Percentiles rank a stretch among this genome's conserved stretches.
These are phyloP conservation scores for Chenopodium suecicum DNA, from an alignment of 148 eudicot genomes.

Conservation along the genomic window DNA sequence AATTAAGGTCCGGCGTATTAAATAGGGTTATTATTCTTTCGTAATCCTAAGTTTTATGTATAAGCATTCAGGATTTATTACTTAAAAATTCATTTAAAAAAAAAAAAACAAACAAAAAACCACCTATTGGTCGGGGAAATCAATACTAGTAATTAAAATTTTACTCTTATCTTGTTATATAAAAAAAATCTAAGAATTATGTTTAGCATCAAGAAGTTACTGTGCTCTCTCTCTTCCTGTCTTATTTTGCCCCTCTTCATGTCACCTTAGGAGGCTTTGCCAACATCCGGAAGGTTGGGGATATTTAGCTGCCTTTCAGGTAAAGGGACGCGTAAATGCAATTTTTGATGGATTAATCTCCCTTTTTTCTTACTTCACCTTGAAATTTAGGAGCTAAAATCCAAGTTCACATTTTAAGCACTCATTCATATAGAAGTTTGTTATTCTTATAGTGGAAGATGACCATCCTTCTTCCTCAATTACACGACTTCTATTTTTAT, in stretches of 20 bases:
- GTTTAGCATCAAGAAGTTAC: neutral
- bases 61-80: too few relatives aligned
- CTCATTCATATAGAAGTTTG: neutral
- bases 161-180: too few relatives aligned
- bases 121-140: too few relatives aligned
- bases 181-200: too few relatives aligned
- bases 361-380: conserved; percentile 2
- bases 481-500: neutral
- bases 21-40: too few relatives aligned
- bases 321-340: conserved; percentile 19
- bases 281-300: conserved; percentile 15
- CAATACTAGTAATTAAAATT: too few relatives aligned
- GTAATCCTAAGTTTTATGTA: too few relatives aligned
- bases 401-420: neutral
- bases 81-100: too few relatives aligned
- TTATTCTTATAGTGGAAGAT: neutral
- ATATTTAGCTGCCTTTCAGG: conserved; percentile 20
- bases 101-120: too few relatives aligned
- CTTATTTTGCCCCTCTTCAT: conserved; percentile 16
- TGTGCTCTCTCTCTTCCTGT: neutral
- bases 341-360: conserved; percentile 9
- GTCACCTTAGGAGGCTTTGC: conserved; percentile 22
- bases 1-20: neutral
- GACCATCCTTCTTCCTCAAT: neutral
- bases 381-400: conserved; percentile 15